A percentile compares a stretch with the other conserved stretches of the same genome.
Evolutionary conservation across 2,329 filamentous ascomycete species (phyloP).

Genomic region (Huntiella bhutanensis): DNA sequence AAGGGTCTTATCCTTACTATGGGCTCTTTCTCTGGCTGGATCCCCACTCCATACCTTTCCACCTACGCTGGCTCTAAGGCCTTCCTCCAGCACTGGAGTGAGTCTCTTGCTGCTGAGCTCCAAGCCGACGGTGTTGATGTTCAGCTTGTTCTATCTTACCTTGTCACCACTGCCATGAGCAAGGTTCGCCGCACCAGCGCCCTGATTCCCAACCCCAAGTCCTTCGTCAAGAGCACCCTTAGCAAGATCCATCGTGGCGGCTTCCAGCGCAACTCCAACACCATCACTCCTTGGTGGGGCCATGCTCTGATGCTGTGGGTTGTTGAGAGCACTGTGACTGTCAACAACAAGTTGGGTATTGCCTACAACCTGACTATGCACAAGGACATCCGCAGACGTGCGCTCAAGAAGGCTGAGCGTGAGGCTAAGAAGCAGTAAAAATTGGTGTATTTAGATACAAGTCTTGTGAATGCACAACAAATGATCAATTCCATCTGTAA

Average conservation of each 20-base stretch:
- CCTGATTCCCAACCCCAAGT: conserved; percentile 61
- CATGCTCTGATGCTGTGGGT: conserved; percentile 80
- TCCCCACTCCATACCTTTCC: conserved; percentile 78
- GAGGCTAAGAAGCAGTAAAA: conserved; percentile 47
- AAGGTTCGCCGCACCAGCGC: conserved; percentile 69
- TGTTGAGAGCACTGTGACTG: conserved; percentile 40
- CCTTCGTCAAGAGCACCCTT: conserved; percentile 63
- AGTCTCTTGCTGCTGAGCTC: conserved; percentile 66
- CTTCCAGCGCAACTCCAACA: conserved; percentile 61
- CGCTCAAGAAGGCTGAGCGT: conserved; percentile 65
- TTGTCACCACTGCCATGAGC: conserved; percentile 92
- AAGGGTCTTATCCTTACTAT: conserved; percentile 85
- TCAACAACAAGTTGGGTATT: conserved; percentile 28
- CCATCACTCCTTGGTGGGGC: conserved; percentile 83
- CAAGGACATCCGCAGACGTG: conserved; percentile 60
- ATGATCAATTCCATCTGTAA: neutral
- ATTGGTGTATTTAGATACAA: neutral
- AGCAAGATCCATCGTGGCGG: conserved; percentile 59
- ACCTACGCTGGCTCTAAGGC: conserved; percentile 97
- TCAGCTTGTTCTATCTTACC: conserved; percentile 79
- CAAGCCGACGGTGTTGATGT: conserved; percentile 65
- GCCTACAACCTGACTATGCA: conserved; percentile 50
- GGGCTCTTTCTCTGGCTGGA: conserved; percentile 87
- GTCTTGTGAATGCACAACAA: neutral
- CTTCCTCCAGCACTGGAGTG: conserved; percentile 93